Base-by-base conservation (phyloP, 257 asterid species). In the Osmanthus fragrans region DNA sequence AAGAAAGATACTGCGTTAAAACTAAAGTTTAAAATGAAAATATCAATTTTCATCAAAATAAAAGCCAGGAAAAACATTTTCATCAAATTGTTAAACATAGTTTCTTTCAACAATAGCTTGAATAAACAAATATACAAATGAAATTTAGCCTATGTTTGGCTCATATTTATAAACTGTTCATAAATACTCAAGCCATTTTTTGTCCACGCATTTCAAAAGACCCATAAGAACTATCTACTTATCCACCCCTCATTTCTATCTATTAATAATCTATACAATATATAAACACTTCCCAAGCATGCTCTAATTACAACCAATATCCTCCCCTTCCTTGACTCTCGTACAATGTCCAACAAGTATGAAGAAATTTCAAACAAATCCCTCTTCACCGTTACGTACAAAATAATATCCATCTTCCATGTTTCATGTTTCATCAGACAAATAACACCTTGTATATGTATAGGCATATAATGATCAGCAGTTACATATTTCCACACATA, bases 1-100 rank as follows among this genome's bases (percentile, higher is more conserved):
- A 76, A 80, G 23, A 42, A 85, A 34, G 33, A 66, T 7, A 70
- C 75, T 76, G 67, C 78, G 79, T 66, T 71, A 36, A 78, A 66
- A 71, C 58, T 70, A 45, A 63, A 63, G 69, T 63, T 70, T 74
- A 25, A 82, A 76, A 23, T 25, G 30, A 72, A 19, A 60, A 51
- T 37, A 4, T 10, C 60, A 80, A 47, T 7, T 51, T 76, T 64
- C 77, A 73, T 32, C 19, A 49, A 72, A 25, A 65, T 33, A 78
- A 12, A 70, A 30, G 25, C 51, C 21, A 29, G 25, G 51, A 18
- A 66, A 36, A 70, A 71, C 10, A 54, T 12, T 25, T 25, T 25
- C 71, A 47, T 15, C 23, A 33, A 25, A 25, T 39, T 56, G 68
- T 58, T 64, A 66, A 37, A 65, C 58, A 34, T 25, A 69, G 29